phyloP scores from a whole-genome alignment of 768 basidiomycete species.

The Gymnopilus junonius region DNA sequence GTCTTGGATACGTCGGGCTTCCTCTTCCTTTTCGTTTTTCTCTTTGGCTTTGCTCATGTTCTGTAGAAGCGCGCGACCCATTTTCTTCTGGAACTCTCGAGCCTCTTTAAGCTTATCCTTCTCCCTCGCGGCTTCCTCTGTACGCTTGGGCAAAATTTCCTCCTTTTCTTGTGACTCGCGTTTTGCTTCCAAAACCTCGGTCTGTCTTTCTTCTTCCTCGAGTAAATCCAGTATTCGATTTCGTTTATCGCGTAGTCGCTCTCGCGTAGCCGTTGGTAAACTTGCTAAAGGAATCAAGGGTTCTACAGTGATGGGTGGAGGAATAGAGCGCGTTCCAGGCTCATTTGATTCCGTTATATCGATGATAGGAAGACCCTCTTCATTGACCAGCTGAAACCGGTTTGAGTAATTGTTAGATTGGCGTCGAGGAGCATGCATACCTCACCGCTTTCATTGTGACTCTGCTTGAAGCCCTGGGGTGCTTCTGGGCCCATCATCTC shows the following conservation, averaged over 20 bases:
- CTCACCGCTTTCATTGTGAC: conserved; percentile 62
- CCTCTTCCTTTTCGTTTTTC: conserved; percentile 39
- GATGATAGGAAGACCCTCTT: conserved; percentile 80
- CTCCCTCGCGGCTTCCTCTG: conserved; percentile 47
- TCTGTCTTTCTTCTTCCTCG: conserved; percentile 68
- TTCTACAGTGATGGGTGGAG: conserved; percentile 28
- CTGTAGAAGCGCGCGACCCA: conserved; percentile 70
- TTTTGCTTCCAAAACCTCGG: conserved; percentile 44
- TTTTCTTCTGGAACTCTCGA: conserved; percentile 72
- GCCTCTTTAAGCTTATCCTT: conserved; percentile 42
- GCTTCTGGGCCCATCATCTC: conserved; percentile 57
- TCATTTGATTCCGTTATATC: conserved; percentile 70
- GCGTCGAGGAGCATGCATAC: conserved; percentile 44
- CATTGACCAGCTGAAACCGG: conserved; percentile 61
- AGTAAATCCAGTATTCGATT: conserved; percentile 68
- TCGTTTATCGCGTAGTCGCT: conserved; percentile 58
- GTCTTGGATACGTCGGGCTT: conserved; percentile 36
- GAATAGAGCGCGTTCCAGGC: conserved; percentile 20
- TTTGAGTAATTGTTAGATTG: conserved; percentile 26
- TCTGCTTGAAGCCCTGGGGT: conserved; percentile 33
- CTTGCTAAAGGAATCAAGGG: conserved; percentile 50
- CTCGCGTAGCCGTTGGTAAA: conserved; percentile 50
- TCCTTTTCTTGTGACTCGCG: conserved; percentile 44
- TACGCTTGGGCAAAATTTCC: conserved; percentile 55
- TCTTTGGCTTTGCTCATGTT: conserved; percentile 46